Base-by-base conservation (phyloP, 352 stramenopile species). In the Pythium plurisporium region DNA sequence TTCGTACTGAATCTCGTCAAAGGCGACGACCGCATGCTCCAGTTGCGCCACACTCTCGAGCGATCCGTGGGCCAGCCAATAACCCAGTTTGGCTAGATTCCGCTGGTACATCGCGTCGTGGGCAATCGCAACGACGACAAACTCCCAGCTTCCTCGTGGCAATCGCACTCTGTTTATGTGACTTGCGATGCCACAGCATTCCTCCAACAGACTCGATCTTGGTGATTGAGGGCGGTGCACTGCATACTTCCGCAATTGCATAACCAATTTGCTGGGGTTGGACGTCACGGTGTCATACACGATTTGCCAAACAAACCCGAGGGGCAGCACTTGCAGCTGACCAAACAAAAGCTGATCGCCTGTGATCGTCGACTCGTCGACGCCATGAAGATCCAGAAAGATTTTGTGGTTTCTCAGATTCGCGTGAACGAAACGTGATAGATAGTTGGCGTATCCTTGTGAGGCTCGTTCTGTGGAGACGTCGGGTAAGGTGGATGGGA, bases 351-450 rank as follows among this genome's bases (percentile, higher is more conserved):
- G 45, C 27, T 63, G 55, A 12, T 63, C 55, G 7, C 36, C 12
- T 23, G 34, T 33, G 55, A 63, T 63, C 5, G 55, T 56, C 0
- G 45, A 71, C 34, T 67, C 55, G 22, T 87, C 76, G 31, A 87
- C 72, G 10, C 66, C 77, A 25, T 87, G 77, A 0, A 87, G 64
- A 62, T 86, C 77, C 36, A 86, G 52, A 55, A 82, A 87, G 10
- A 87, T 58, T 11, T 7, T 43, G 31, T 23, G 67, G 29, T 36
- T 66, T 45, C 14, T 50, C 43, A 79, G 25, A 31, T 86, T 87
- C 3, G 68, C 55, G 36, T 48, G 33, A n/a, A 84, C 40, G 41
- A 84, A 84, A 4, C 67, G 63, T 12, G 65, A 62, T 23, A 82
- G 53, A 55, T 77, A 79, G 27, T 42, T 64, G 5, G 67, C 65